Percentiles rank a stretch among this genome's conserved stretches.
These are phyloP conservation scores for Erigeron canadensis DNA, from an alignment of 129 eudicot genomes.

Conservation along the genomic window DNA sequence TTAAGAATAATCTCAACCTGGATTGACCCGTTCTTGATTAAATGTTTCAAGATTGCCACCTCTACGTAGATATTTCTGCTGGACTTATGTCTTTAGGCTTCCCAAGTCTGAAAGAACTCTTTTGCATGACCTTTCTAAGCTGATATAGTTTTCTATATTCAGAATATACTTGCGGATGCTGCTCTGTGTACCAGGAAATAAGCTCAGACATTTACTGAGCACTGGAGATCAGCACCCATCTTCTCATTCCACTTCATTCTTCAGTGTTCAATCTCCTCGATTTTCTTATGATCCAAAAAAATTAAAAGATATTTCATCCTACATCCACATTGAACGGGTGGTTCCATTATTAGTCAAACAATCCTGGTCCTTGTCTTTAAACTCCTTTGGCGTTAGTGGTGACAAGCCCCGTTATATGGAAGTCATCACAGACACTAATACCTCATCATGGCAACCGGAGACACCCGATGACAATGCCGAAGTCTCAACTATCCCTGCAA, in stretches of 20 bases:
- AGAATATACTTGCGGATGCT: constrained; percentile 93
- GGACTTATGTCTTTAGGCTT: not conserved
- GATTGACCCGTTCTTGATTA: not conserved
- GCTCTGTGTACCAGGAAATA: constrained; percentile 87
- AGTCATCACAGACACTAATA: constrained; percentile 52
- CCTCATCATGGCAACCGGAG: constrained; percentile 46
- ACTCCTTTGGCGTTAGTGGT: constrained; percentile 43
- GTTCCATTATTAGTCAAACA: constrained; percentile 77
- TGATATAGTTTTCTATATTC: constrained; percentile 25
- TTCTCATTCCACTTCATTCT: constrained; percentile 60
- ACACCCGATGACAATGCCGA: constrained; percentile 27
- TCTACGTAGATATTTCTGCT: not conserved
- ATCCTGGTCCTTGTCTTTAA: constrained; percentile 84
- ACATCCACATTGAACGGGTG: constrained; percentile 73
- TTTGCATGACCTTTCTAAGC: constrained; percentile 2
- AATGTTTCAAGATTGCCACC: not conserved
- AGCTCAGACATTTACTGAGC: constrained; percentile 61
- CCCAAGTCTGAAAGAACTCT: constrained; percentile 14
- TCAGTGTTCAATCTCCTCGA: constrained; percentile 60
- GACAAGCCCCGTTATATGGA: constrained; percentile 38
- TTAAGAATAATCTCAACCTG: not conserved
- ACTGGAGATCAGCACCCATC: constrained; percentile 64
- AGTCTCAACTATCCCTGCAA: constrained; percentile 33
- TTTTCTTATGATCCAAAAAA: constrained; percentile 50
- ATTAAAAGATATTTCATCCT: constrained; percentile 60